These are phyloP conservation scores for Puccinia hordei DNA, from an alignment of 1,284 basidiomycete genomes.

Conservation along the genomic window DNA sequence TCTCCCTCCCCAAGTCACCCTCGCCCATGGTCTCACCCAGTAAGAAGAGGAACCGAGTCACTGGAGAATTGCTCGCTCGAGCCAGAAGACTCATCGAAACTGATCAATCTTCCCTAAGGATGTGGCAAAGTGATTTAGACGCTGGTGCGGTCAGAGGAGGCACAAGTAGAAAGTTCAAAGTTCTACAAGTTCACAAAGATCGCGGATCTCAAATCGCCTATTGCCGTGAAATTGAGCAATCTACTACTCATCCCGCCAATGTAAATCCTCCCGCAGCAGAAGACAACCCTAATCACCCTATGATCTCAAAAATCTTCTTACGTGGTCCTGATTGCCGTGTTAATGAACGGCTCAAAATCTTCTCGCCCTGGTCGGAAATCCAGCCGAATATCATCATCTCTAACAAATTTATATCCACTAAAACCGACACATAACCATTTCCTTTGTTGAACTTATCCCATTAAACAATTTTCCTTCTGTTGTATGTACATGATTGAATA, in stretches of 20 bases:
- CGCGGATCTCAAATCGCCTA: slow-evolving; percentile 13
- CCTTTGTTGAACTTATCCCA: no score
- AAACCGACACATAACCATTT: not conserved
- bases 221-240: not conserved
- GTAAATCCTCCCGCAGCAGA: not conserved
- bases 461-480: no score
- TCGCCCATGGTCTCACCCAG: slow-evolving; percentile 19
- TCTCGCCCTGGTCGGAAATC: slow-evolving; percentile 6
- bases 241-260: not conserved
- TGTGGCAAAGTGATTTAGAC: slow-evolving; percentile 19
- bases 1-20: not conserved
- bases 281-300: not conserved
- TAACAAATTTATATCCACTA: slow-evolving; percentile 1
- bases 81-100: slow-evolving; percentile 4
- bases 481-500: not conserved
- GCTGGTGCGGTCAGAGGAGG: not conserved
- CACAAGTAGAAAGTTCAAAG: slow-evolving; percentile 2
- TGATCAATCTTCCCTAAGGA: slow-evolving; percentile 13
- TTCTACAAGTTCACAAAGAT: not conserved
- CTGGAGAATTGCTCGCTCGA: not conserved
- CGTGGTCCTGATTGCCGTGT: not conserved
- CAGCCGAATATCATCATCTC: not conserved
- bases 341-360: not conserved
- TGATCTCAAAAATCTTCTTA: slow-evolving; percentile 10
- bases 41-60: not conserved